These are phyloP conservation scores for Termitomyces sp. DNA, from an alignment of 768 basidiomycete species.

Conservation along the genomic window DNA sequence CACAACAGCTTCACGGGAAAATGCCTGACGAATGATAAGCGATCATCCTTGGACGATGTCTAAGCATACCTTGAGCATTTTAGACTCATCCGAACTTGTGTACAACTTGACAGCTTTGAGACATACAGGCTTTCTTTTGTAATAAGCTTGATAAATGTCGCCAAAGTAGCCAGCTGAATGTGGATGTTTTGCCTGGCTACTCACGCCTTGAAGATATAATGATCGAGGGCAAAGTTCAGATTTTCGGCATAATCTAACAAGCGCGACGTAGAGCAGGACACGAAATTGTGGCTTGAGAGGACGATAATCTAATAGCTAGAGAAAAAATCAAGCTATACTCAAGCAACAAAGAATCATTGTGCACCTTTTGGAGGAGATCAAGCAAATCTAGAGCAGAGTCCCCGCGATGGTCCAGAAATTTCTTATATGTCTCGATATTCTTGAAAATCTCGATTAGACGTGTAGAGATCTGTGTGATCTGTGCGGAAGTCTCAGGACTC, in stretches of 20 bases:
- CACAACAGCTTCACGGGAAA: too few relatives aligned
- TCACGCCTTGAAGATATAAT: conserved; percentile 12
- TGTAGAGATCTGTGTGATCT: conserved; percentile 5
- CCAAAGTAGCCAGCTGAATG: conserved; percentile 18
- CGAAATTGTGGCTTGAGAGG: conserved; percentile 3
- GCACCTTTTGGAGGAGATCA: conserved; percentile 19
- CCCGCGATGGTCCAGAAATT: conserved; percentile 11
- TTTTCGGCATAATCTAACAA: conserved; percentile 17
- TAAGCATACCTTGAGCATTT: too few relatives aligned
- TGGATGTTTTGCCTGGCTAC: background rate
- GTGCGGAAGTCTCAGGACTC: background rate
- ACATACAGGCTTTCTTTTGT: conserved; percentile 15
- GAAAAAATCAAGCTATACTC: background rate
- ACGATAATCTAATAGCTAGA: conserved; percentile 14
- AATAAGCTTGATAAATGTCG: conserved; percentile 20
- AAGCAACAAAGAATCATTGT: background rate
- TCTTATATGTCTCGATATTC: conserved; percentile 9
- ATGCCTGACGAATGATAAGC: too few relatives aligned
- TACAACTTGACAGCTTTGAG: conserved; percentile 21
- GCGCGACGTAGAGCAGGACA: conserved; percentile 10
- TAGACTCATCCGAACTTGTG: too few relatives aligned
- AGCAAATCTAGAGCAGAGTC: conserved; percentile 12
- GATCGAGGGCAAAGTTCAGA: conserved; percentile 22
- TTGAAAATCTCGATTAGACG: conserved; percentile 9
- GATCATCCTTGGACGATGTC: too few relatives aligned